Base-by-base conservation (phyloP, 2,329 filamentous ascomycete genomes). In the Pseudocercospora fuligena region DNA sequence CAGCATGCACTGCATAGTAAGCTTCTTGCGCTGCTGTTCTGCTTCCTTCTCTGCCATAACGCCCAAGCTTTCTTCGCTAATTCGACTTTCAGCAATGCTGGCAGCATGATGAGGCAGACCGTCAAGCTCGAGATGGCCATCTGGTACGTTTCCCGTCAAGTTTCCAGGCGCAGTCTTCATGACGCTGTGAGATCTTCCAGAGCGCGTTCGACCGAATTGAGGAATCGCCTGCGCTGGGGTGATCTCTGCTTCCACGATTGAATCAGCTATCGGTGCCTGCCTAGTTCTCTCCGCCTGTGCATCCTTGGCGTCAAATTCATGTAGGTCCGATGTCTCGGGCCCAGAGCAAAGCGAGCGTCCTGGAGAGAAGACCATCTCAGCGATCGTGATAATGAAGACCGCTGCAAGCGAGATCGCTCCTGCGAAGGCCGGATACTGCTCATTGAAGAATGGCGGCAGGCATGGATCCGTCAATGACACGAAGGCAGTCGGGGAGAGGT, bases 141-240 rank as follows among this genome's bases (percentile, higher is more conserved):
- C 56, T 36, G 1, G 65, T 57, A 6, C 56, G 16, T 21, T 61
- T 43, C 12, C 56, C 31, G 12, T 25, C 58, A 31, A 29, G 14
- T 16, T 11, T 4, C 21, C 33, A 14, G 31, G 40, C 16, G 59
- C 46, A 27, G 46, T 54, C 54, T 60, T 64, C 66, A 64, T 65
- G 6, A 59, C 33, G 36, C 64, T 66, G 23, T 69, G 60, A 16
- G 63, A 61, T 29, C 68, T 47, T 31, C 68, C 68, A 25, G 68
- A 70, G 12, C 68, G 66, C 8, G 68, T 66, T 29, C 66, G 58
- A 29, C 68, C 68, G 36, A 70, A 92, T 90, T 25, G 86, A 88
- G 36, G 94, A 93, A 6, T 96, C 89, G 63, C 98, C 98, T 79
- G 95, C 94, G 1, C 94, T 25, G 68, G 66, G 4, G 64, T 68